phyloP scores from a whole-genome alignment of 495 filamentous ascomycete species.

The Penicillium turbatum region DNA sequence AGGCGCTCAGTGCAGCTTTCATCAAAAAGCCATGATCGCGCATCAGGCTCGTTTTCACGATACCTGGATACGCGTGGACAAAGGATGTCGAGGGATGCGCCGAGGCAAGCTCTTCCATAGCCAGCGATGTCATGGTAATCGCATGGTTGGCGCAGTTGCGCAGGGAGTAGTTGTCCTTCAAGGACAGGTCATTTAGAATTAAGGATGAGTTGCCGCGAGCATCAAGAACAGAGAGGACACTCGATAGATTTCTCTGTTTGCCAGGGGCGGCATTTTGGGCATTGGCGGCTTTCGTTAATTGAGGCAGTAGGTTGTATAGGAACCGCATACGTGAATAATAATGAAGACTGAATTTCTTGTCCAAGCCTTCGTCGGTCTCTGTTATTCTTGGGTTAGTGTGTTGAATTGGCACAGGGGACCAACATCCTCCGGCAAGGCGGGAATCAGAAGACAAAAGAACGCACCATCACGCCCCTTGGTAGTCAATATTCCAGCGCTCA shows the following conservation, averaged over 20 bases:
- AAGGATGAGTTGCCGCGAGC: constrained; percentile 51
- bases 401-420: background rate
- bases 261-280: background rate
- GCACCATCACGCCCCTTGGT: constrained; percentile 30
- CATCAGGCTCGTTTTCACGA: constrained; percentile 43
- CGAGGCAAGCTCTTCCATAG: constrained; percentile 37
- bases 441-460: background rate
- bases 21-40: constrained; percentile 19
- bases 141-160: constrained; percentile 42
- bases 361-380: constrained; percentile 60
- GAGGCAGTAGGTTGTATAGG: constrained; percentile 57
- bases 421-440: too few relatives aligned
- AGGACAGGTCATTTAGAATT: constrained; percentile 43
- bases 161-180: constrained; percentile 31
- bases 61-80: constrained; percentile 54
- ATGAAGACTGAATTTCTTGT: constrained; percentile 51
- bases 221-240: constrained; percentile 56
- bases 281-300: constrained; percentile 33
- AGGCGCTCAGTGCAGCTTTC: constrained; percentile 4
- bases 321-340: constrained; percentile 69
- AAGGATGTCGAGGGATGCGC: constrained; percentile 50
- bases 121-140: constrained; percentile 45
- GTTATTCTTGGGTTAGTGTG: constrained; percentile 1
- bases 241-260: constrained; percentile 32
- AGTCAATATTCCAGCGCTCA: constrained; percentile 30